These are phyloP conservation scores for Neospora caninum DNA, from an alignment of 169 alveolate genomes.

Conservation along the genomic window DNA sequence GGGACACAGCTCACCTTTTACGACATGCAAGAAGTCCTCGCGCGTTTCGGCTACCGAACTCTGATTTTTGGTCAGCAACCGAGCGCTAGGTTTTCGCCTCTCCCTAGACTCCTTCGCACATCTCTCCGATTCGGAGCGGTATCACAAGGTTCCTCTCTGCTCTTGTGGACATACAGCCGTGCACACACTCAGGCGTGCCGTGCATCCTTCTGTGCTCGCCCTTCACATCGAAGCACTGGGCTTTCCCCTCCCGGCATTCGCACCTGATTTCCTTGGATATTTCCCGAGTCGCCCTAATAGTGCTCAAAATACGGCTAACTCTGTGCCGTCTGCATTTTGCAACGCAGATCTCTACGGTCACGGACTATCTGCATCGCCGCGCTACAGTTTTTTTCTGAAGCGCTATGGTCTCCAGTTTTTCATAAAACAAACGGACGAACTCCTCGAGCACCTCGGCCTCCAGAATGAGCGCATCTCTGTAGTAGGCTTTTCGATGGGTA, in stretches of 20 bases:
- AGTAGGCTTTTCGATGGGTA: slow-evolving; percentile 48
- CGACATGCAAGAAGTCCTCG: slow-evolving; percentile 43
- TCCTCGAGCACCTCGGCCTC: not conserved
- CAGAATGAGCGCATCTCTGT: slow-evolving; percentile 6
- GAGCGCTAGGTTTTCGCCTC: not conserved
- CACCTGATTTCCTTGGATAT: too few species aligned
- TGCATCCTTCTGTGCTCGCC: too few species aligned
- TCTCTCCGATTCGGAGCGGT: not conserved
- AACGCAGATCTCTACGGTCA: slow-evolving; percentile 42
- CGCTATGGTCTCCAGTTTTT: slow-evolving; percentile 18
- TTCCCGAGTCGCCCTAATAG: too few species aligned
- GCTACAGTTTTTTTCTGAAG: not conserved
- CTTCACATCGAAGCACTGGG: too few species aligned
- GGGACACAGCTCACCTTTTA: slow-evolving; percentile 32
- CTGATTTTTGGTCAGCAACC: slow-evolving; percentile 5
- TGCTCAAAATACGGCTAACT: too few species aligned
- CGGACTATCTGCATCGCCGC: slow-evolving; percentile 35
- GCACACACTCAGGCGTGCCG: too few species aligned
- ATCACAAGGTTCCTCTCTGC: too few species aligned
- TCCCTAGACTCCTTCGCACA: not conserved
- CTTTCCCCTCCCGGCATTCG: too few species aligned
- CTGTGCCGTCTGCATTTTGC: not conserved
- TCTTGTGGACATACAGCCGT: too few species aligned
- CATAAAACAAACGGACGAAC: slow-evolving; percentile 25
- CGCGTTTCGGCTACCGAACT: slow-evolving; percentile 10